Conservation (phyloP, 2,329 filamentous ascomycete genomes). For the Ophiostoma tasmaniense region DNA sequence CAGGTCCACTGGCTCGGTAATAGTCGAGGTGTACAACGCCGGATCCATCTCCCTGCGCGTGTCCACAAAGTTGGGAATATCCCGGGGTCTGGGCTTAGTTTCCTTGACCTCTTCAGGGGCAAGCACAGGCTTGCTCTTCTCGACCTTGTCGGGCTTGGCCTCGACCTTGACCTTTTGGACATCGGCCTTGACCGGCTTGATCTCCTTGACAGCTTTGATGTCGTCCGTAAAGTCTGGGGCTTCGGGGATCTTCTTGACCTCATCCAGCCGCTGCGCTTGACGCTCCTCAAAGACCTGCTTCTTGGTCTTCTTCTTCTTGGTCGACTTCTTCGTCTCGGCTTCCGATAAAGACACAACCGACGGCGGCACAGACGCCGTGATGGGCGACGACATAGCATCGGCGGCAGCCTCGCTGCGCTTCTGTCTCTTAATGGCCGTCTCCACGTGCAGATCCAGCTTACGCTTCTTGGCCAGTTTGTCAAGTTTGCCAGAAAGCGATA, state of each 20-base stretch:
- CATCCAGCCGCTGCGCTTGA: conserved; percentile 28
- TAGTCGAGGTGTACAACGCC: conserved; percentile 41
- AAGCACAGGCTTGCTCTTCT: conserved; percentile 10
- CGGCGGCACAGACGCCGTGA: not conserved
- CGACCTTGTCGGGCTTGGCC: conserved; percentile 15
- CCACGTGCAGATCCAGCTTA: conserved; percentile 62
- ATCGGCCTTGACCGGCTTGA: conserved; percentile 27
- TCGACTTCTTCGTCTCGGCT: conserved; percentile 42
- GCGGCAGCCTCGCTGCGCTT: conserved; percentile 70
- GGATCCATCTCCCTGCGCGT: conserved; percentile 15
- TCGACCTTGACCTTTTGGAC: conserved; percentile 15
- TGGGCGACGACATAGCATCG: conserved; percentile 45
- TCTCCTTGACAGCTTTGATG: conserved; percentile 23
- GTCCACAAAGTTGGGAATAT: conserved; percentile 19
- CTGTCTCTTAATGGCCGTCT: conserved; percentile 65
- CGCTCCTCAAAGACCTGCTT: conserved; percentile 65
- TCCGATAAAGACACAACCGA: conserved; percentile 28
- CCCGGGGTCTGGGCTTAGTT: conserved; percentile 11
- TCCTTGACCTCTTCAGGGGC: not conserved
- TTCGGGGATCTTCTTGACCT: conserved; percentile 10
- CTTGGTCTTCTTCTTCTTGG: conserved; percentile 71
- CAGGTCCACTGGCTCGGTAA: conserved; percentile 38
- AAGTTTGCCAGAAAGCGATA: not conserved
- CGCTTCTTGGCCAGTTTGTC: conserved; percentile 51
- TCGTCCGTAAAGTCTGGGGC: conserved; percentile 23